Percentiles rank a stretch among this genome's conserved stretches.
These are phyloP conservation scores for Rhizophora mangle DNA, from an alignment of 345 rosid genomes.

Conservation along the genomic window DNA sequence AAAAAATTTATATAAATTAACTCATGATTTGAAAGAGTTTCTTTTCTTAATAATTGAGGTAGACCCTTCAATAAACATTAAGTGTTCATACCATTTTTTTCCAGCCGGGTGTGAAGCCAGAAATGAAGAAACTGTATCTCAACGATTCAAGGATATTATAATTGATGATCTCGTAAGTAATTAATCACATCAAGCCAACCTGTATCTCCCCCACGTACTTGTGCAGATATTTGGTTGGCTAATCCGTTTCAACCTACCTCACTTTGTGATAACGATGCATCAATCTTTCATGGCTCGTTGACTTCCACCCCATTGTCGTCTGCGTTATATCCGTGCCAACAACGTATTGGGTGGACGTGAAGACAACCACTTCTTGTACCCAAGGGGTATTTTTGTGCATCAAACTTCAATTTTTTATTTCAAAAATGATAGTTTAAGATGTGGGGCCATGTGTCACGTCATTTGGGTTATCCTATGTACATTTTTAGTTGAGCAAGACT, in stretches of 20 bases:
- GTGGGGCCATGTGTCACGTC: too few relatives aligned
- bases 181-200: slow-evolving; percentile 16
- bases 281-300: background rate
- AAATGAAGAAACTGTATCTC: background rate
- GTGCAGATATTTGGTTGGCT: slow-evolving; percentile 10
- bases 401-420: too few relatives aligned
- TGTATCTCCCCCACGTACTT: background rate
- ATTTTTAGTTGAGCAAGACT: too few relatives aligned
- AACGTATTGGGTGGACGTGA: background rate
- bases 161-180: background rate
- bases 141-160: background rate
- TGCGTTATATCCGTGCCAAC: background rate
- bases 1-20: too few relatives aligned
- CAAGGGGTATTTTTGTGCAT: too few relatives aligned
- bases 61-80: too few relatives aligned
- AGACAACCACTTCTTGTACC: too few relatives aligned
- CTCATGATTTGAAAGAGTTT: too few relatives aligned
- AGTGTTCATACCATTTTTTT: background rate
- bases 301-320: background rate
- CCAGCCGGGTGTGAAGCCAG: background rate
- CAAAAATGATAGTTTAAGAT: too few relatives aligned
- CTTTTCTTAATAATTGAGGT: too few relatives aligned
- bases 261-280: background rate
- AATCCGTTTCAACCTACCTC: slow-evolving; percentile 26
- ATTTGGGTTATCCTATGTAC: too few relatives aligned